Evolutionary conservation across 1,139 yeast species (phyloP), one percentile per base, ranked within the genome.

Genomic region (Petasospora fabianii): DNA sequence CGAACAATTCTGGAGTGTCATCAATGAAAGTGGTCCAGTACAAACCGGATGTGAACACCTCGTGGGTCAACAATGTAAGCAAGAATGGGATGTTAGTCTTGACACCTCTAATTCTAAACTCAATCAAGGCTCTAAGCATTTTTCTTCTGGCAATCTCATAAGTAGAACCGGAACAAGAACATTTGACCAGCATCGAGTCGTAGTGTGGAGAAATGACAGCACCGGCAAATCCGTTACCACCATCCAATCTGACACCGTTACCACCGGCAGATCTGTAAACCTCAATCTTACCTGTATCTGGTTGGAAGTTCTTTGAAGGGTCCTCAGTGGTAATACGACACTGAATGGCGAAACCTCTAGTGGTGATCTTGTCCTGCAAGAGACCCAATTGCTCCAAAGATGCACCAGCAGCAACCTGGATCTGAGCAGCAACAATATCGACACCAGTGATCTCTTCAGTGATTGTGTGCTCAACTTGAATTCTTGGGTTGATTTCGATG

Each of bases 161-260:
- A 39, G 96, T 90, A 27, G 97, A 84, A 44, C 98, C 98, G 21
- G 95, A 80, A 62, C 97, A 88, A 27, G 96, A 79, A 65, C 98
- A 94, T 67, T 92, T 92, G 50, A 92, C 98, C 75, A 92, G 76
- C 97, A 92, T 86, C 35, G 97, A 90, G 67, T 92, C 99, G 66
- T 92, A 92, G 67, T 88, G 96, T 35, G 99, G 98, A 26, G 96
- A 83, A 52, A 92, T 92, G 51, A 94, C 81, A 24, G 97, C 87
- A 51, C 99, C 99, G n/a, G 97, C 95, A 66, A 88, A 92, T 7
- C 97, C 97, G 61, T 92, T 92, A 68, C 98, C 98, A 71, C 98
- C 99, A 62, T 92, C 99, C 54, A 92, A 75, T 69, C 99, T 82
- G 36, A 92, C 97, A 62, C 99, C 99, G 60, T 92, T 92, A 73